These are phyloP conservation scores for Podospora anserina DNA, from an alignment of 495 filamentous ascomycete species.

Conservation along the genomic window DNA sequence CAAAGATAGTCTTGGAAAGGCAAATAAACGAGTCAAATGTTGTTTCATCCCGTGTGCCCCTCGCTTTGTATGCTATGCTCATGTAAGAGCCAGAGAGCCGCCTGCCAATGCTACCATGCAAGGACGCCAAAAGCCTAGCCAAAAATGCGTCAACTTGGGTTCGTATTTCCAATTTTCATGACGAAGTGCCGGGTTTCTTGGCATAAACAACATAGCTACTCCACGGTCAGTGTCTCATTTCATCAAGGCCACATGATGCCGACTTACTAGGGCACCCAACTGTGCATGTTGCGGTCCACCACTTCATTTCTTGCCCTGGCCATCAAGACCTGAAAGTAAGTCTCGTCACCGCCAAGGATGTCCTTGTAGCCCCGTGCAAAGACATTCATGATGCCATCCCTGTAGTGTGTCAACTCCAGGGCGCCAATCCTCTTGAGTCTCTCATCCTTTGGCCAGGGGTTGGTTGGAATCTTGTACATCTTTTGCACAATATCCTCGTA, in stretches of 20 bases:
- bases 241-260: neutral
- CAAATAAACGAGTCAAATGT: too few relatives aligned
- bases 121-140: neutral
- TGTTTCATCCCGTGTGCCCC: too few relatives aligned
- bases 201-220: neutral
- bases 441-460: slow-evolving; percentile 51
- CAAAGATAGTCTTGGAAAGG: too few relatives aligned
- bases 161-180: neutral
- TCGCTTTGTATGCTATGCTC: neutral
- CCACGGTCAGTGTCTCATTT: neutral
- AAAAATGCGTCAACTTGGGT: neutral
- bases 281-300: slow-evolving; percentile 14
- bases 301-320: slow-evolving; percentile 15
- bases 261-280: slow-evolving; percentile 17
- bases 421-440: slow-evolving; percentile 48
- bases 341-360: slow-evolving; percentile 14
- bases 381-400: slow-evolving; percentile 17
- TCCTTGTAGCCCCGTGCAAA: slow-evolving; percentile 16
- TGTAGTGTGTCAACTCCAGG: slow-evolving; percentile 34
- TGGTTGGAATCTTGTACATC: slow-evolving; percentile 48
- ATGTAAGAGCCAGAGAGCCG: neutral
- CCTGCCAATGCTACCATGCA: neutral
- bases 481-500: slow-evolving; percentile 48
- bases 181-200: neutral
- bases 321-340: slow-evolving; percentile 17